Evolutionary conservation across 2,329 filamentous ascomycete species (phyloP), one percentile per base, ranked within the genome.

Genomic region (Exutisphaerella laricina): DNA sequence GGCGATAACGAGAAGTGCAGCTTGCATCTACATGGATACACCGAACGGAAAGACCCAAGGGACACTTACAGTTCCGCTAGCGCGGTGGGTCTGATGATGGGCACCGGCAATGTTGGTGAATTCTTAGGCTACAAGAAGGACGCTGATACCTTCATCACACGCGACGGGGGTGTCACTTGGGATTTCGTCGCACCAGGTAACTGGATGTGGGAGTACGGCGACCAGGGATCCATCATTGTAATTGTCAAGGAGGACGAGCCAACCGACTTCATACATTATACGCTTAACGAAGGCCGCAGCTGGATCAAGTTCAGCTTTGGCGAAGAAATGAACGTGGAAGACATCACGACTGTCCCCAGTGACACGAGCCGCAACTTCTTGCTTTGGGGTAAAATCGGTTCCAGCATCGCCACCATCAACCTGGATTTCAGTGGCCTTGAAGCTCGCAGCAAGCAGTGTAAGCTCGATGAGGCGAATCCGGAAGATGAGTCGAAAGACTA

Each of bases 131-230:
- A 74, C 20, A 73, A 80, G 49, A 79, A 84, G 40, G 80, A 90
- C 12, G 84, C 84, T 10, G 84, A 92, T 60, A 97, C 90, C 0
- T 98, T 90, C 68, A 84, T 97, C 72, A 94, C 88, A 8, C 75
- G 76, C 1, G 89, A 98, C 62, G 92, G 84, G n/a, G 94, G 94
- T 42, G 75, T 97, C 39, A 85, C 72, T 28, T 98, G 92, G 92
- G 81, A 75, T 51, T 79, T 82, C 45, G 80, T 90, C 48, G 90
- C 85, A 68, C 89, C 94, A 66, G 94, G 92, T 4, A 78, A 76
- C 25, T 95, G 88, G 73, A 84, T 85, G 58, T 98, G 88, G 88
- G 87, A 94, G 59, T 95, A 88, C 62, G 94, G 92, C 45, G 94
- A 98, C 57, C 88, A 95, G 63, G 92, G 92, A 20, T 92, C 88